A percentile compares a stretch with the other conserved stretches of the same genome.
Evolutionary conservation across 306 rosid genomes (phyloP).

Genomic region (Pachyrhizus erosus): DNA sequence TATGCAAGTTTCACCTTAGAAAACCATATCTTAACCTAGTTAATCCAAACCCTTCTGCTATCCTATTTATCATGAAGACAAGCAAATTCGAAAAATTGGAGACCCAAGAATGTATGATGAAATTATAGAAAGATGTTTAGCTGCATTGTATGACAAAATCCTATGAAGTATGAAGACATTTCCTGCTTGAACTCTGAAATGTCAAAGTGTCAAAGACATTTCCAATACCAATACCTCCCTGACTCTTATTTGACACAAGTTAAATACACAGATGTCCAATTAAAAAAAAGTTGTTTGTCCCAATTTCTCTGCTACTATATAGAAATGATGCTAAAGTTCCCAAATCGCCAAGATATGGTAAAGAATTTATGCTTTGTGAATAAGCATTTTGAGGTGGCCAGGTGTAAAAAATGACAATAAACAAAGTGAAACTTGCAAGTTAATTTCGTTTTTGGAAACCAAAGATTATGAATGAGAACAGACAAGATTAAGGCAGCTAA

Average conservation of each 20-base stretch:
- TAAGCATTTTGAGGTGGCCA: not conserved
- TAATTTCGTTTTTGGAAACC: constrained; percentile 12
- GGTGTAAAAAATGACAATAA: constrained; percentile 20
- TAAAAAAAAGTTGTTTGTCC: not conserved
- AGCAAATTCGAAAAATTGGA: too few relatives aligned
- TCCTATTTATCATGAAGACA: too few relatives aligned
- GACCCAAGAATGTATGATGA: too few relatives aligned
- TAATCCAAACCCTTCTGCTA: too few relatives aligned
- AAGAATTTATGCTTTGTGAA: constrained; percentile 8
- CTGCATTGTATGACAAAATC: too few relatives aligned
- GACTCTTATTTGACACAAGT: too few relatives aligned
- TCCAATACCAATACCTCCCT: not conserved
- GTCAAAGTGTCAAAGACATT: not conserved
- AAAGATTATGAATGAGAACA: constrained; percentile 14
- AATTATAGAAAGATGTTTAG: too few relatives aligned
- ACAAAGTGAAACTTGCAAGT: constrained; percentile 10
- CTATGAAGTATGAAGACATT: too few relatives aligned
- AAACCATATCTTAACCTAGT: too few relatives aligned
- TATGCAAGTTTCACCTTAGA: too few relatives aligned
- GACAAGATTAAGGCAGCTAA: constrained; percentile 44
- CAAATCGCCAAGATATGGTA: not conserved
- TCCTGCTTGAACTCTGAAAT: too few relatives aligned
- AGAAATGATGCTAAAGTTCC: constrained; percentile 10
- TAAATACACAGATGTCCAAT: not conserved
- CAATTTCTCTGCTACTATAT: not conserved